A percentile compares a stretch with the other conserved stretches of the same genome.
These are phyloP conservation scores for Pleurotus sapidus DNA, from an alignment of 768 basidiomycete genomes.

Conservation along the genomic window DNA sequence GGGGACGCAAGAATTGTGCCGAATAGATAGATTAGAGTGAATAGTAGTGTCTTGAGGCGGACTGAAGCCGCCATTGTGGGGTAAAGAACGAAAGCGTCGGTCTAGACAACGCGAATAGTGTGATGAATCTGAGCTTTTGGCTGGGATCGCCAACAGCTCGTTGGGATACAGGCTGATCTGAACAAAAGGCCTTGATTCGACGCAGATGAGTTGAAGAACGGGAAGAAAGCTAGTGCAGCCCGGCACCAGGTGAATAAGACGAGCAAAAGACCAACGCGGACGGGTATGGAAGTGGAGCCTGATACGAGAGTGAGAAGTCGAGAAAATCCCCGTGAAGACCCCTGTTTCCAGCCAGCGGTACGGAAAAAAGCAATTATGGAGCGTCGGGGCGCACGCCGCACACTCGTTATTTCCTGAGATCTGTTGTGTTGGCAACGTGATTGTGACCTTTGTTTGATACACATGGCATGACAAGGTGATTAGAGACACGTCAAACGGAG, in stretches of 20 bases:
- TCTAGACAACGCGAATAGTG: background rate
- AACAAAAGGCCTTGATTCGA: background rate
- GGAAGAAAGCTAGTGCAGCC: background rate
- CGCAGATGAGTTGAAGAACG: background rate
- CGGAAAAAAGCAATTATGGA: too few relatives aligned
- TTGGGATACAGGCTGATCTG: background rate
- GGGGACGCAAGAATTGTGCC: conserved; percentile 42
- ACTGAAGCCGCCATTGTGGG: conserved; percentile 1
- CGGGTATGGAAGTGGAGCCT: background rate
- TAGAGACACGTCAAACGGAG: background rate
- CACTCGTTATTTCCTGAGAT: too few relatives aligned
- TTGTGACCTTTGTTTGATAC: conserved; percentile 1
- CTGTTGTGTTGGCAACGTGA: conserved; percentile 7
- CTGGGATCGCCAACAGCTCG: background rate
- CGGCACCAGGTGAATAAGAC: conserved; percentile 7
- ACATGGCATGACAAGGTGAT: conserved; percentile 2
- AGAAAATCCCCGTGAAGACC: background rate
- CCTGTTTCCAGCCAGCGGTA: background rate
- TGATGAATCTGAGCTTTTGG: background rate
- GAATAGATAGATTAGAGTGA: conserved; percentile 38
- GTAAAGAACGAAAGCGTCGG: conserved; percentile 4
- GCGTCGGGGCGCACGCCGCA: background rate
- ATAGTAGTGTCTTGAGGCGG: background rate
- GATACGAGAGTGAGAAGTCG: background rate
- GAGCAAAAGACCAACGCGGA: conserved; percentile 8